A percentile compares a stretch with the other conserved stretches of the same genome.
Evolutionary conservation across 2,329 filamentous ascomycete genomes (phyloP).

Genomic region (Pseudocercospora fijiensis): DNA sequence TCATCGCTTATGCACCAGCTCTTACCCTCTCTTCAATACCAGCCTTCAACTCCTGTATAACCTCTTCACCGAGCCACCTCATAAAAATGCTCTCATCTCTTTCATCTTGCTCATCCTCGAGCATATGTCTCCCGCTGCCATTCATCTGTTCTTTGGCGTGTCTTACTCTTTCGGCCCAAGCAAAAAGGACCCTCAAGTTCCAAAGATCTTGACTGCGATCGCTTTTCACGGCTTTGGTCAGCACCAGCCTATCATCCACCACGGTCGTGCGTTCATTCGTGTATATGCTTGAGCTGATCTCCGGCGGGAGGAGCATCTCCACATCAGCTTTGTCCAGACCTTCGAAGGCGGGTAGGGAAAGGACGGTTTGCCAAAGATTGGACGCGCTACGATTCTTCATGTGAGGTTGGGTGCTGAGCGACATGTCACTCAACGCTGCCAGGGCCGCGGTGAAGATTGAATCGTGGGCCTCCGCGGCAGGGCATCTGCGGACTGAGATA

Average conservation of each 20-base stretch:
- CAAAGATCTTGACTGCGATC: constrained; percentile 58
- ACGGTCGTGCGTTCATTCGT: constrained; percentile 58
- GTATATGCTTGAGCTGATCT: constrained; percentile 45
- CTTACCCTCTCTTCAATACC: constrained; percentile 46
- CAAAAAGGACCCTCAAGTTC: constrained; percentile 64
- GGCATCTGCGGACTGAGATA: constrained; percentile 70
- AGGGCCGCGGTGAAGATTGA: constrained; percentile 68
- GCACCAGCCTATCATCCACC: constrained; percentile 70
- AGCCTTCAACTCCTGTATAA: constrained; percentile 56
- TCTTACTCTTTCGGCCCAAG: constrained; percentile 58
- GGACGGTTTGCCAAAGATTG: constrained; percentile 69
- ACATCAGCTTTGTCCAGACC: constrained; percentile 64
- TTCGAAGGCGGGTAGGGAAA: constrained; percentile 57
- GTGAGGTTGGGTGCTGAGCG: constrained; percentile 38
- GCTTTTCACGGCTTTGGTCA: constrained; percentile 48
- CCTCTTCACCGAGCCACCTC: constrained; percentile 57
- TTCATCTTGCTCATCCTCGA: not conserved
- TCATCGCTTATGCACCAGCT: not conserved
- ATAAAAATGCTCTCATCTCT: constrained; percentile 36
- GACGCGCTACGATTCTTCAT: constrained; percentile 14
- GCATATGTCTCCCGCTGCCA: constrained; percentile 31
- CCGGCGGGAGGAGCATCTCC: constrained; percentile 43
- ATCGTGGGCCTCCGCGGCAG: constrained; percentile 53
- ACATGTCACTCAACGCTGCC: constrained; percentile 64
- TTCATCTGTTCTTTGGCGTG: constrained; percentile 31